Conservation (phyloP, 1,284 basidiomycete genomes). For the Melampsora americana region DNA sequence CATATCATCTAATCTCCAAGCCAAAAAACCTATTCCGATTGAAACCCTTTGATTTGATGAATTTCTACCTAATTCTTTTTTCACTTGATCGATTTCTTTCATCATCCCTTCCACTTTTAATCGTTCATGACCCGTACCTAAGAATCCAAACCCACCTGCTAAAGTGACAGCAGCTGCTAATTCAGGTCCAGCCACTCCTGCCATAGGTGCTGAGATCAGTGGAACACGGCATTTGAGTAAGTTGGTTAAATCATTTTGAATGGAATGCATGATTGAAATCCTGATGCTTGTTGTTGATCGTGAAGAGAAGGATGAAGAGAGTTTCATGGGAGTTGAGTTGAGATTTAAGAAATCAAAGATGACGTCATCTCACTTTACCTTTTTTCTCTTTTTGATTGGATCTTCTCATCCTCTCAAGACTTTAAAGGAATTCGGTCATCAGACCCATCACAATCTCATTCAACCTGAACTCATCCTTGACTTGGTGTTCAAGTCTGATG, state of each 20-base stretch:
- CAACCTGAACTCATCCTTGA: too few species aligned
- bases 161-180: conserved; percentile 64
- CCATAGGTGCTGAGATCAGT: conserved; percentile 67
- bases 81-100: conserved; percentile 49
- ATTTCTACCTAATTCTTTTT: neutral
- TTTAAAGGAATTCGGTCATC: too few species aligned
- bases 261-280: neutral
- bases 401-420: too few species aligned
- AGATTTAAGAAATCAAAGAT: too few species aligned
- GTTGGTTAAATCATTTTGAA: conserved; percentile 1
- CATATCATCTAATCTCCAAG: conserved; percentile 62
- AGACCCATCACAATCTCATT: too few species aligned
- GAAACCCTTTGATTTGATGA: conserved; percentile 55
- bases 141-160: conserved; percentile 69
- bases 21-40: conserved; percentile 71
- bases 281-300: too few species aligned
- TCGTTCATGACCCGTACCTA: conserved; percentile 60
- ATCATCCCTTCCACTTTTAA: neutral
- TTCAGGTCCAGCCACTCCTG: conserved; percentile 63
- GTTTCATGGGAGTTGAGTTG: too few species aligned
- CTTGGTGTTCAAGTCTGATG: too few species aligned
- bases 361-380: too few species aligned
- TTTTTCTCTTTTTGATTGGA: too few species aligned
- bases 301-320: too few species aligned
- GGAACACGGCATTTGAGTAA: conserved; percentile 54